Evolutionary conservation across 176 grass and related monocot genomes (phyloP), one percentile per base, ranked within the genome.

Genomic region (Triticum monococcum): DNA sequence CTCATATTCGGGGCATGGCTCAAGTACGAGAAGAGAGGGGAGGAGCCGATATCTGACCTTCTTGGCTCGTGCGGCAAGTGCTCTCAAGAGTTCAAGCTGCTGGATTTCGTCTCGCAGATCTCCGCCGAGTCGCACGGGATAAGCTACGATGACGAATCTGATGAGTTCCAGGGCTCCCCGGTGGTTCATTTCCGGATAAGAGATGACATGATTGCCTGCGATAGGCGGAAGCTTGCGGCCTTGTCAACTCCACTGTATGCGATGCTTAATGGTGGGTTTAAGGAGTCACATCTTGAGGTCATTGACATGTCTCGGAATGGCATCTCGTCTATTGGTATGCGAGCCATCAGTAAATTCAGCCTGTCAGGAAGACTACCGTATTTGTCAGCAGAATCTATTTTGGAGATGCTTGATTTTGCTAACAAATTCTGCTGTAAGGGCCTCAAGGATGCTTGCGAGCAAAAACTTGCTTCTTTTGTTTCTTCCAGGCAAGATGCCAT

Each of bases 361-460:
- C n/a, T 88, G 16, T 88, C 92, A 73, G 88, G 90, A 81, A 89
- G 90, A 56, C 70, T 99, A 14, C 87, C 87, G 4, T 91, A 96
- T 73, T 91, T 99, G 69, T 90, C 97, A 25, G 86, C 92, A 17
- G 97, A 99, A 63, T 77, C 86, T 86, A 86, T 94, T 38, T 82
- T 99, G 81, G 97, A 99, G 46, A 96, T 96, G 52, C 91, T 99
- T 57, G 88, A 95, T 88, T 99, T 99, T 88, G 92, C 97, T 50
- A 99, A 96, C 75, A 99, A 92, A 35, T 99, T 96, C 67, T 99
- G 97, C 83, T 99, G 97, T 59, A 94, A 99, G 78, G 89, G 92
- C 24, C 91, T 99, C 67, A 99, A 94, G 85, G 94, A 96, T 86
- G 92, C 94, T n/a, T 99, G 97, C 36, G 94, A 96, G 79, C 80